Evolutionary conservation across 345 rosid species (phyloP).

Genomic region (Boechera retrofracta): DNA sequence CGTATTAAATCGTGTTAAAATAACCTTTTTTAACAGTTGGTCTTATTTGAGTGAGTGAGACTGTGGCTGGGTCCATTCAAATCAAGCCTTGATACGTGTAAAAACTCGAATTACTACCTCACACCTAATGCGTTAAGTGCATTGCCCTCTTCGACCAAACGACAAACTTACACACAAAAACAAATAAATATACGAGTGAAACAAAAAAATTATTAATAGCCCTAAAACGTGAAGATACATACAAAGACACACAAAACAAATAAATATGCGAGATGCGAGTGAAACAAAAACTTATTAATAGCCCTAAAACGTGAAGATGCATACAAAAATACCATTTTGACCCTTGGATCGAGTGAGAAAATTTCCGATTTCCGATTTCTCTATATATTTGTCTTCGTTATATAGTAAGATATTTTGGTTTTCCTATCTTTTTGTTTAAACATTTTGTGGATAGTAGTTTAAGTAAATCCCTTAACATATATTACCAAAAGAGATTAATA

Average conservation of each 20-base stretch:
- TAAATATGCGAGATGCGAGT: slow-evolving; percentile 11
- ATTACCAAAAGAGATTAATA: slow-evolving; percentile 1
- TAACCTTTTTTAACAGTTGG: slow-evolving; percentile 24
- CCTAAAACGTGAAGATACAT: slow-evolving; percentile 11
- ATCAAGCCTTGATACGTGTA: slow-evolving; percentile 42
- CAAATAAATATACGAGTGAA: slow-evolving; percentile 23
- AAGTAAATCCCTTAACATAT: background rate
- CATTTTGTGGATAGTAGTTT: background rate
- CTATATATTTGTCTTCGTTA: background rate
- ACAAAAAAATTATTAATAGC: background rate
- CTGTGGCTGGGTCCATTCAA: slow-evolving; percentile 31
- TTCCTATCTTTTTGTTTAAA: background rate
- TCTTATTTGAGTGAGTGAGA: slow-evolving; percentile 36
- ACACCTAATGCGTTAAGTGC: slow-evolving; percentile 25
- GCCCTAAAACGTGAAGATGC: background rate
- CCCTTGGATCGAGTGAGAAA: background rate
- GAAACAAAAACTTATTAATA: background rate
- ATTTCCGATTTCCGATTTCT: background rate
- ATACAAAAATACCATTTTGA: background rate
- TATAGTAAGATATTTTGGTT: background rate
- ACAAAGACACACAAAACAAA: slow-evolving; percentile 10
- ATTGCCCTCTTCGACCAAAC: slow-evolving; percentile 37
- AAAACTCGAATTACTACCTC: background rate
- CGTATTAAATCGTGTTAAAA: slow-evolving; percentile 18
- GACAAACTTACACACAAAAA: slow-evolving; percentile 38